Base-by-base conservation (phyloP, 345 rosid genomes). In the Streptanthus diversifolius region DNA sequence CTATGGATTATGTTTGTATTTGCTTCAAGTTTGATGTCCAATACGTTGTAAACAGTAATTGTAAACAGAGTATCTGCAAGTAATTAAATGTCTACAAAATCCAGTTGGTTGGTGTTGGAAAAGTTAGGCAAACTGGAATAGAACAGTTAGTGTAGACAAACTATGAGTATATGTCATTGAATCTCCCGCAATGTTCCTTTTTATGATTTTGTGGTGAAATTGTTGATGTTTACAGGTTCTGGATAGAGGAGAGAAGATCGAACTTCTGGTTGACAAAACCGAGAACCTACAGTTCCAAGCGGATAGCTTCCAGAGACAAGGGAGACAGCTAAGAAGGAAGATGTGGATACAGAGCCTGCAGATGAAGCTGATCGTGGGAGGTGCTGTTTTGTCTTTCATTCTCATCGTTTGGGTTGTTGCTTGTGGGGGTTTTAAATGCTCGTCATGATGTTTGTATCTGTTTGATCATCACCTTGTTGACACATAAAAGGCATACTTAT, bases 251-350 rank as follows among this genome's bases (percentile, higher is more conserved):
- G 99, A 92, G 83, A 95, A 75, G 80, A 88, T 95, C 41, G 98
- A 95, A 75, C 96, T 95, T 63, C 84, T 92, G 54, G 98, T 95
- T 7, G 98, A 92, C 77, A 95, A 92, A 81, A 85, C 92, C 0
- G 97, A 95, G 60, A 88, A 85, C 82, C 81, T 95, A 32, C 97
- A 90, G 82, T 92, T 92, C 80, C 97, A 92, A 86, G 98, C 98
- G 2, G 99, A 90, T 80, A 84, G 96, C 83, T 95, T 95, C 80
- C 99, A 95, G 82, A 86, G 97, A 82, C 98, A 92, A 83, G 96
- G 98, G 24, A 86, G 98, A 80, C 90, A 87, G 74, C 80, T 95
- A 59, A 85, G 98, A 15, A 84, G 99, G 75, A 92, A 86, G 82
- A 95, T 92, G 98, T 95, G 97, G 99, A 72, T 88, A 54, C 99